A percentile compares a stretch with the other conserved stretches of the same genome.
Conservation (phyloP, 768 basidiomycete genomes). For the Rubroboletus satanas region DNA sequence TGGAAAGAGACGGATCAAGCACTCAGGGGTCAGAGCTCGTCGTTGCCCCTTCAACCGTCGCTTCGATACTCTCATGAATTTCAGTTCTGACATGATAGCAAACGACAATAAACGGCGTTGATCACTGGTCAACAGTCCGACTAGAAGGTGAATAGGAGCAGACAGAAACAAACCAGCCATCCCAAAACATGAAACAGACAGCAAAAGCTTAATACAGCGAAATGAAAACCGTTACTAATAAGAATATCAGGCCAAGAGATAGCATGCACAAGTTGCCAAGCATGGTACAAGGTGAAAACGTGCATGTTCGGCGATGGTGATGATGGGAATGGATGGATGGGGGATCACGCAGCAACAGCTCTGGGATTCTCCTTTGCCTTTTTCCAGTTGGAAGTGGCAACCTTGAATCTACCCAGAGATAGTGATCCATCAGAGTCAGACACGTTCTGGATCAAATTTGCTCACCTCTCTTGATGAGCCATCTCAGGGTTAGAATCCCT, state of each 20-base stretch:
- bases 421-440: background rate
- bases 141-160: slow-evolving; percentile 15
- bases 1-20: slow-evolving; percentile 18
- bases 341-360: slow-evolving; percentile 25
- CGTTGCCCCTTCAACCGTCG: background rate
- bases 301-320: slow-evolving; percentile 6
- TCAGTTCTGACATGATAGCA: background rate
- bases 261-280: slow-evolving; percentile 17
- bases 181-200: slow-evolving; percentile 8
- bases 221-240: slow-evolving; percentile 31
- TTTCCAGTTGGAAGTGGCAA: slow-evolving; percentile 77
- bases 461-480: slow-evolving; percentile 68
- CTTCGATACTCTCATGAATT: background rate
- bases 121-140: background rate
- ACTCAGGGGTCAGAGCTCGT: slow-evolving; percentile 18
- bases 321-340: slow-evolving; percentile 4
- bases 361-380: slow-evolving; percentile 65
- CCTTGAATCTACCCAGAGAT: slow-evolving; percentile 52
- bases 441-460: background rate
- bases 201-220: slow-evolving; percentile 16
- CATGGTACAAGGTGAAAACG: slow-evolving; percentile 13
- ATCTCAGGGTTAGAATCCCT: slow-evolving; percentile 73
- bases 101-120: background rate
- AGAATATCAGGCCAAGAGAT: slow-evolving; percentile 23
- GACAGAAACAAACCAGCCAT: slow-evolving; percentile 3